Percentiles rank a stretch among this genome's conserved stretches.
Conservation (phyloP, 2,329 filamentous ascomycete species). For the Ophiocordyceps sinensis region DNA sequence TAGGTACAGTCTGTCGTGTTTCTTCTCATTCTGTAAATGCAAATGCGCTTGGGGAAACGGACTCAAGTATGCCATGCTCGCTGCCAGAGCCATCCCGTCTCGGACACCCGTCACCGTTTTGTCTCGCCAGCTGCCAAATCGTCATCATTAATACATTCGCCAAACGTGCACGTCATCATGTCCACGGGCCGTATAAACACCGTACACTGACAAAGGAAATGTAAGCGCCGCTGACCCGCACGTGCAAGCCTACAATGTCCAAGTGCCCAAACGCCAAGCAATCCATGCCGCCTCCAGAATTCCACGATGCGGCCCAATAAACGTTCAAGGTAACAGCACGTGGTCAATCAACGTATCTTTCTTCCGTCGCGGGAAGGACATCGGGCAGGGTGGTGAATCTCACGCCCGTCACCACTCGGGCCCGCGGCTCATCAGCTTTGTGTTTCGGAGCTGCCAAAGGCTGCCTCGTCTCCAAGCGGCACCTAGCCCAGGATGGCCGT, state of each 20-base stretch:
- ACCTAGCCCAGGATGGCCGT: constrained; percentile 31
- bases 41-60: not conserved
- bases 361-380: not conserved
- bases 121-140: not conserved
- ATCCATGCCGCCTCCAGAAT: not conserved
- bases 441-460: not conserved
- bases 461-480: not conserved
- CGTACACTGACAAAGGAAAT: not conserved
- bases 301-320: not conserved
- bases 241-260: not conserved
- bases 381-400: not conserved
- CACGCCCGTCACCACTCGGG: not conserved
- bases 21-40: not conserved
- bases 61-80: not conserved
- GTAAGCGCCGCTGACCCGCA: not conserved
- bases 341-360: not conserved
- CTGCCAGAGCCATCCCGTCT: not conserved
- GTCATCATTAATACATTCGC: not conserved
- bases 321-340: no score
- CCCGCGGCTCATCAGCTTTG: not conserved
- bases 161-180: constrained; percentile 1
- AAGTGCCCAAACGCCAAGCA: not conserved
- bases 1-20: not conserved
- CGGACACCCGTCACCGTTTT: not conserved
- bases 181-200: not conserved